phyloP scores from a whole-genome alignment of 306 rosid genomes.

The Oemleria cerasiformis region DNA sequence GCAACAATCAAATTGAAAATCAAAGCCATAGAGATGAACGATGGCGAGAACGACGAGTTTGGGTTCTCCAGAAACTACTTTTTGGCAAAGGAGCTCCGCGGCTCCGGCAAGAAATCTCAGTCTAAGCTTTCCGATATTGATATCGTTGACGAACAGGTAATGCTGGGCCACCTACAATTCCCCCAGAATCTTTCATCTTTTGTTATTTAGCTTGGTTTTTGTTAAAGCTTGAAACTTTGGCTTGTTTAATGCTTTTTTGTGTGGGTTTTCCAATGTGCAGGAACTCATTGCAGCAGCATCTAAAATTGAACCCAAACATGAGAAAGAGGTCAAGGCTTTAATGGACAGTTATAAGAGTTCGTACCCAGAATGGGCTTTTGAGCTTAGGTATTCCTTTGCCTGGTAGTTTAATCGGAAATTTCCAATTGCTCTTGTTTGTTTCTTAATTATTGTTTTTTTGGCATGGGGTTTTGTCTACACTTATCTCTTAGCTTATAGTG shows the following conservation, averaged over 20 bases:
- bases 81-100: constrained; percentile 69
- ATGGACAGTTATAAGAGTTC: constrained; percentile 48
- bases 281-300: constrained; percentile 65
- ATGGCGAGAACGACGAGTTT: constrained; percentile 54
- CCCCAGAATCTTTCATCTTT: background rate
- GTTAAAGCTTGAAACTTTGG: background rate
- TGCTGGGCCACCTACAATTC: background rate
- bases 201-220: background rate
- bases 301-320: constrained; percentile 69
- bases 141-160: constrained; percentile 77
- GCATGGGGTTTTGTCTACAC: background rate
- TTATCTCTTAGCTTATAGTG: background rate
- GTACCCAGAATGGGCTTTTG: constrained; percentile 60
- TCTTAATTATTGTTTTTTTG: background rate
- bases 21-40: constrained; percentile 40
- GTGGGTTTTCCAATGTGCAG: constrained; percentile 27
- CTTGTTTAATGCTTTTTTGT: background rate
- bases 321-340: constrained; percentile 48
- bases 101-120: constrained; percentile 63
- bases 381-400: constrained; percentile 45
- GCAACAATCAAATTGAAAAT: background rate
- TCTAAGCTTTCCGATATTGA: constrained; percentile 65
- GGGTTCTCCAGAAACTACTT: constrained; percentile 85
- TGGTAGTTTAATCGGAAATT: background rate
- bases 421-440: background rate